A percentile compares a stretch with the other conserved stretches of the same genome.
Evolutionary conservation across 2,329 filamentous ascomycete species (phyloP).

Genomic region (Emmonsiellopsis sp.): DNA sequence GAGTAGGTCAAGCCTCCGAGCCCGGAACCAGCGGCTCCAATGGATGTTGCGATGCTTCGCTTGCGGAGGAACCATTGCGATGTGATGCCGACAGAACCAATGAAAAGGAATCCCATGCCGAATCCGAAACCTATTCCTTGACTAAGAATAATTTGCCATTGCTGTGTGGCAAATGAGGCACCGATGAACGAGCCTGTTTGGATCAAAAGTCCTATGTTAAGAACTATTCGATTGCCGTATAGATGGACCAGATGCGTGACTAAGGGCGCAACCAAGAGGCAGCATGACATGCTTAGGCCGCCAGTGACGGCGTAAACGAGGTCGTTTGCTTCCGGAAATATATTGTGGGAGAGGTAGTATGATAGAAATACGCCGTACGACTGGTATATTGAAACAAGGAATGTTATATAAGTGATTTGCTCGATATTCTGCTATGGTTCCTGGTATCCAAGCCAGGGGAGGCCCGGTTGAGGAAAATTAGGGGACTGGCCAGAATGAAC

Average conservation of each 20-base stretch:
- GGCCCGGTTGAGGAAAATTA: not conserved
- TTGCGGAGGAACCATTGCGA: slow-evolving; percentile 54
- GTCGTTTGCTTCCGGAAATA: slow-evolving; percentile 45
- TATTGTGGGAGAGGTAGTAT: slow-evolving; percentile 46
- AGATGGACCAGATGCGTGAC: slow-evolving; percentile 45
- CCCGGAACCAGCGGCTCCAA: slow-evolving; percentile 49
- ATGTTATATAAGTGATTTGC: not conserved
- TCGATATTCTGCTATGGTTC: not conserved
- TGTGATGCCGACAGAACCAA: slow-evolving; percentile 45
- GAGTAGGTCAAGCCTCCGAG: slow-evolving; percentile 52
- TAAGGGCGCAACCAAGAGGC: slow-evolving; percentile 47
- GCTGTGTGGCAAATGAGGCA: slow-evolving; percentile 45
- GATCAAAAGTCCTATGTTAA: slow-evolving; percentile 47
- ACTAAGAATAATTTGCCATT: slow-evolving; percentile 52
- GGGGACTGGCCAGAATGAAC: slow-evolving; percentile 14
- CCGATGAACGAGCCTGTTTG: slow-evolving; percentile 47
- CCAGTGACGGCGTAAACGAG: slow-evolving; percentile 53
- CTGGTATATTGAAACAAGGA: slow-evolving; percentile 12
- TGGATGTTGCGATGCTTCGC: slow-evolving; percentile 50
- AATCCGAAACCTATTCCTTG: slow-evolving; percentile 54
- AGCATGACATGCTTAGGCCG: slow-evolving; percentile 49
- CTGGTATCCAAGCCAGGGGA: not conserved
- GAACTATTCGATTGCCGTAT: slow-evolving; percentile 44
- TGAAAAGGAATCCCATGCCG: slow-evolving; percentile 55
- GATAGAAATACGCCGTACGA: slow-evolving; percentile 51